Conservation (phyloP, 169 alveolate genomes). For the Hammondia hammondi region DNA sequence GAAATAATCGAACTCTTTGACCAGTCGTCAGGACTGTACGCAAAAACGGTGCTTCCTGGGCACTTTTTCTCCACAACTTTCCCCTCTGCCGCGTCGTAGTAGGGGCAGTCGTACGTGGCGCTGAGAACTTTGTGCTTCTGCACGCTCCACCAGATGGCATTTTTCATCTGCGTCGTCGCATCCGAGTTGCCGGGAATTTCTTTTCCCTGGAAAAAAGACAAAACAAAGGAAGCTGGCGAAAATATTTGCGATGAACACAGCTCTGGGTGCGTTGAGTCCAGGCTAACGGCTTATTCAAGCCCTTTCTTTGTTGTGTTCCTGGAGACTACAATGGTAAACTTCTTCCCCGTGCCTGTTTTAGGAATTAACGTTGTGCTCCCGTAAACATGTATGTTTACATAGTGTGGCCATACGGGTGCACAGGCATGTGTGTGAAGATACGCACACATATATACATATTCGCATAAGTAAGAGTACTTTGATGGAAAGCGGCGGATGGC, state of each 20-base stretch:
- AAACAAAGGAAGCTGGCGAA: background rate
- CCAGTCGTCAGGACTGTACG: constrained; percentile 22
- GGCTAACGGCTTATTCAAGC: background rate
- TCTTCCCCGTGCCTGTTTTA: background rate
- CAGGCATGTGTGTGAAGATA: background rate
- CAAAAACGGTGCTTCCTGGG: background rate
- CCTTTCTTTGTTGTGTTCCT: background rate
- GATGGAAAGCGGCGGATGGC: too few relatives aligned
- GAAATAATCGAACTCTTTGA: background rate
- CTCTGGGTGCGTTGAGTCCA: too few relatives aligned
- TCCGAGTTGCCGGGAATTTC: background rate
- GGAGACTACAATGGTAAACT: background rate
- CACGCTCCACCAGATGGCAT: constrained; percentile 49
- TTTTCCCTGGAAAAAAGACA: background rate
- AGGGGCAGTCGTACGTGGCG: background rate
- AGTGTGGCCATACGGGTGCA: too few relatives aligned
- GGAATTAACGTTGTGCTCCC: too few relatives aligned
- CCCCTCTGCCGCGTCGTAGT: background rate
- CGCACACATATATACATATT: background rate
- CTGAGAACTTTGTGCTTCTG: constrained; percentile 5
- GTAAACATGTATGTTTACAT: too few relatives aligned
- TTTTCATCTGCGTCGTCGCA: background rate
- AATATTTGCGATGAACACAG: too few relatives aligned
- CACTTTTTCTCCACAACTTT: background rate
- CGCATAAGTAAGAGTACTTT: too few relatives aligned